Evolutionary conservation across 352 stramenopile genomes (phyloP), one percentile per base, ranked within the genome.

Genomic region (Globisporangium cystogenes): DNA sequence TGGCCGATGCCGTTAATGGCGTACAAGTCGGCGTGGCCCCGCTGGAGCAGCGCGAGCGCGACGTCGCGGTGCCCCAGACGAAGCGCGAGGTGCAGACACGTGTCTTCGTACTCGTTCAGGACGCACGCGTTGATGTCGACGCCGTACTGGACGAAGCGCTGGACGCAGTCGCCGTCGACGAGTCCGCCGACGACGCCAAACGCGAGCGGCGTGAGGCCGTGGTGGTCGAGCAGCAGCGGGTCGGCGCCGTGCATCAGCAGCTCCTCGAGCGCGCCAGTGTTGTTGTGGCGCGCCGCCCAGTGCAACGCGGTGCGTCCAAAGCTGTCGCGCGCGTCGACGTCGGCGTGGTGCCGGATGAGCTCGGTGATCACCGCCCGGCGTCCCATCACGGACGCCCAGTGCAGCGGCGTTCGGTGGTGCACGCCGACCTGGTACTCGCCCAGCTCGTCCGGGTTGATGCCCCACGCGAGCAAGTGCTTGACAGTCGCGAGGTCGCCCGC

Each of bases 371-470:
- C 74, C n/a, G 55, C 46, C 7, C 59, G 55, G 20, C 76, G 67
- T 10, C 82, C 82, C 68, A 87, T 88, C 18, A 93, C 64, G 16
- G 73, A 75, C 14, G 80, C 82, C 82, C 82, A 93, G 49, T 93
- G 82, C 29, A 93, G 44, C 3, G 82, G 76, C 18, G 80, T 90
- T 4, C 79, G 77, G 10, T 59, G 55, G 47, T 89, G 57, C 1
- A 84, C 64, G 21, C 82, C 82, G 15, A 67, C 60, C 40, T 89
- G 74, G 66, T 82, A 87, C 54, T 93, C 82, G 37, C 82, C 82
- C 0, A 88, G 55, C n/a, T 78, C 63, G 27, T 93, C 70, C 3
- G 80, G 65, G 16, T 74, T 63, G 21, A 85, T 72, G 18, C 70
- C 74, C 63, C 70, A 73, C 33, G 68, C 71, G 8, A 93, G 55